phyloP scores from a whole-genome alignment of 495 filamentous ascomycete genomes.

The Poronia punctata region DNA sequence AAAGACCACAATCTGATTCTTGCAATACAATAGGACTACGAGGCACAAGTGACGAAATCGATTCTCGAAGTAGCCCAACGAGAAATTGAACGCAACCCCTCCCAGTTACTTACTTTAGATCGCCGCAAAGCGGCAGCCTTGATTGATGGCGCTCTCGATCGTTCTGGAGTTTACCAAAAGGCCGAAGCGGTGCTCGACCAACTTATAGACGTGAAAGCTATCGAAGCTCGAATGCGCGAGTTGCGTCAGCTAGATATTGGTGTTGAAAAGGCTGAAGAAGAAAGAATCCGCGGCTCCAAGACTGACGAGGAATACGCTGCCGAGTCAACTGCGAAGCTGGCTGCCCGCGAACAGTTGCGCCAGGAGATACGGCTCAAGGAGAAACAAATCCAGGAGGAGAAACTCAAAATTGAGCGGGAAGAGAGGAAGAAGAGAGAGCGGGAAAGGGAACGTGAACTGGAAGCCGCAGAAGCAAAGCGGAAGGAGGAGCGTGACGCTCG shows the following conservation, averaged over 20 bases:
- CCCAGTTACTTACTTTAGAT: constrained; percentile 64
- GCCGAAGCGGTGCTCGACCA: constrained; percentile 60
- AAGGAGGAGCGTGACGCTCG: constrained; percentile 49
- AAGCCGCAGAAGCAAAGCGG: constrained; percentile 52
- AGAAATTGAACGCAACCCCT: constrained; percentile 75
- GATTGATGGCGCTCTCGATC: constrained; percentile 80
- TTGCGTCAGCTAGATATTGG: constrained; percentile 69
- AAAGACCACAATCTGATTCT: constrained; percentile 3
- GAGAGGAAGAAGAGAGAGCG: constrained; percentile 53
- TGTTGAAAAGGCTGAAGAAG: constrained; percentile 59
- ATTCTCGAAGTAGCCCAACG: constrained; percentile 67
- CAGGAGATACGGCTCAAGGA: constrained; percentile 59
- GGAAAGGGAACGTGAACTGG: constrained; percentile 53
- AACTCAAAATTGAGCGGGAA: constrained; percentile 54
- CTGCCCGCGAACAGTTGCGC: constrained; percentile 56
- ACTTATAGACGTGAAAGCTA: constrained; percentile 59
- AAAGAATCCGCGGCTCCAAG: constrained; percentile 63
- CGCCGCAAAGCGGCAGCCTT: constrained; percentile 73
- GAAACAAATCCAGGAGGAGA: constrained; percentile 58
- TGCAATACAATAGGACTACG: constrained; percentile 48
- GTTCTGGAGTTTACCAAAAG: constrained; percentile 71
- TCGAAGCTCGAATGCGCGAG: constrained; percentile 61
- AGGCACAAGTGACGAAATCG: constrained; percentile 55
- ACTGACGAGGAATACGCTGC: constrained; percentile 76
- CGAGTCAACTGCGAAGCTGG: constrained; percentile 59